Conservation (phyloP, 331 rosid genomes). For the Ulmus americana region DNA sequence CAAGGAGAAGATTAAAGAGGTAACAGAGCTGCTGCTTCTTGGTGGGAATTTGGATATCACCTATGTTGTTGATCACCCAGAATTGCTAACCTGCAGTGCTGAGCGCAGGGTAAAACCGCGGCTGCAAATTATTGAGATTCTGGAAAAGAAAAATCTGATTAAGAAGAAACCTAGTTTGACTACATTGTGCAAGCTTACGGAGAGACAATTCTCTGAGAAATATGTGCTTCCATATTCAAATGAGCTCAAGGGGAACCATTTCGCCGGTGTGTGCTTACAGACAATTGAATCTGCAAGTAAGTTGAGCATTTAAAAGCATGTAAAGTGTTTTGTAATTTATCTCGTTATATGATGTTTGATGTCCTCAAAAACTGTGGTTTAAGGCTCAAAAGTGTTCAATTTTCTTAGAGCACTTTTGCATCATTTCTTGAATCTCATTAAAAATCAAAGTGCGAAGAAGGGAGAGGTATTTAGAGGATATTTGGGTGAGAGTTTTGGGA, state of each 20-base stretch:
- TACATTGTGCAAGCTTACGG: slow-evolving; percentile 6
- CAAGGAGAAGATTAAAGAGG: slow-evolving; percentile 25
- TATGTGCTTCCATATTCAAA: slow-evolving; percentile 23
- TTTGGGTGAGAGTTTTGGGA: no score
- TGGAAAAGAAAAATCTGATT: slow-evolving; percentile 21
- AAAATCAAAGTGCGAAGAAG: no score
- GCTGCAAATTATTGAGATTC: slow-evolving; percentile 17
- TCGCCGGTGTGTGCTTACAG: neutral
- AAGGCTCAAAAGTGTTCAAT: no score
- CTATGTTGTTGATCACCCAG: slow-evolving; percentile 16
- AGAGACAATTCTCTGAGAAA: slow-evolving; percentile 12
- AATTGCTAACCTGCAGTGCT: slow-evolving; percentile 21
- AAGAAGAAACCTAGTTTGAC: slow-evolving; percentile 10
- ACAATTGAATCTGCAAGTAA: neutral
- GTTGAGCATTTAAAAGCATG: neutral
- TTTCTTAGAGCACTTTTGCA: no score
- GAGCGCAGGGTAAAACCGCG: slow-evolving; percentile 31
- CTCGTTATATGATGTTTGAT: neutral
- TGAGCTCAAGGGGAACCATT: slow-evolving; percentile 7
- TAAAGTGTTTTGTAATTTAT: neutral
- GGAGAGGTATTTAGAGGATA: no score
- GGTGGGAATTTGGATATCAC: slow-evolving; percentile 18
- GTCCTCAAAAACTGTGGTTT: no score
- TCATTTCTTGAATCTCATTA: no score
- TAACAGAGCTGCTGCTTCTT: slow-evolving; percentile 13